Base-by-base conservation (phyloP, 305 asterid species). In the Rubia balearica region DNA sequence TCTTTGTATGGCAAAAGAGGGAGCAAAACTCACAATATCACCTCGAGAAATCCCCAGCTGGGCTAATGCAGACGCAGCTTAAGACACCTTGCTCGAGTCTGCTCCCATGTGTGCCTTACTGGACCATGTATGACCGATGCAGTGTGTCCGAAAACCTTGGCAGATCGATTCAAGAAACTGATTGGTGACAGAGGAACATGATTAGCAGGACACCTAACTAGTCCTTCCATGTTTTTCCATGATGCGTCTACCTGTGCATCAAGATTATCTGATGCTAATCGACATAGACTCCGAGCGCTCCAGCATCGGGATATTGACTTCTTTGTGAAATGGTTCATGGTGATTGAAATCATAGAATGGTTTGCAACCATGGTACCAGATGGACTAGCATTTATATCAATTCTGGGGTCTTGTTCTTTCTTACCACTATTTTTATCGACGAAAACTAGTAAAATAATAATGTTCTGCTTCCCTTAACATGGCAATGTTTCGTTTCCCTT, bases 161-260 rank as follows among this genome's bases (percentile, higher is more conserved):
- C 91, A 11, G 97, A 90, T 79, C 97, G 86, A 67, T 87, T 88
- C 70, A 90, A 78, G 73, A 92, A 90, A 74, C 88, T 88, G 19
- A 90, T 86, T 8, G 98, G 97, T 65, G 97, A 65, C 55, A 92
- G 55, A 19, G 97, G 86, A 71, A 73, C 87, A 77, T 90, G 79
- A 71, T 92, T 90, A 7, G 87, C 97, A 0, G 86, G 77, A 75
- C 86, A 82, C 46, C 77, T 77, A 16, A 84, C 71, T 5, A 83
- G 13, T 42, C 96, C 96, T 55, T 82, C 90, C 85, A 80, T 65
- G 3, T 87, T 80, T 75, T 84, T 79, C 88, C 87, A 72, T 22
- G 84, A 75, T 33, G 36, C 36, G 5, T 33, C 36, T 14, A 57
- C 7, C 67, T 30, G 76, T 3, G 43, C 49, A 67, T 81, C 86